Conservation (phyloP, 176 grass and related monocot genomes). For the Avena eriantha region DNA sequence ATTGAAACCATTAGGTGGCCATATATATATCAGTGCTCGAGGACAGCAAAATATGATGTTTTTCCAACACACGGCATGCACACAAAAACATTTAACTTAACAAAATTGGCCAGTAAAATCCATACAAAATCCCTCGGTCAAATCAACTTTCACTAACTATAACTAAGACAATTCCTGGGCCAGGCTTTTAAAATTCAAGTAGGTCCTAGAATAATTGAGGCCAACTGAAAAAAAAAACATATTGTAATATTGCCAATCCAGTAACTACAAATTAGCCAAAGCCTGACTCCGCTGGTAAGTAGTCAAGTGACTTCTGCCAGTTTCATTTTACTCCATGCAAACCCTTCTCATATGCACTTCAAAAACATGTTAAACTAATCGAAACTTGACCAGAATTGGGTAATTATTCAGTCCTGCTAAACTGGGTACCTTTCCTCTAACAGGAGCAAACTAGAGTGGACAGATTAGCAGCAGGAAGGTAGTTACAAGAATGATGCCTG, state of each 20-base stretch:
- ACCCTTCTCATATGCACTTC: background rate
- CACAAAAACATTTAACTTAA: slow-evolving; percentile 14
- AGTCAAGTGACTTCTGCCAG: background rate
- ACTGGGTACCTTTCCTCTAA: slow-evolving; percentile 24
- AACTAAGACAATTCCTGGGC: background rate
- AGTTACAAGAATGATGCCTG: slow-evolving; percentile 11
- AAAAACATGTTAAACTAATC: slow-evolving; percentile 33
- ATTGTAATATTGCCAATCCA: slow-evolving; percentile 26
- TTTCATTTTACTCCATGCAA: slow-evolving; percentile 26
- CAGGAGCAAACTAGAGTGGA: slow-evolving; percentile 11
- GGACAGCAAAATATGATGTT: slow-evolving; percentile 24
- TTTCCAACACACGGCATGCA: slow-evolving; percentile 12
- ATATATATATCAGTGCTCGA: background rate
- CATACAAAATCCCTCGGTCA: slow-evolving; percentile 6
- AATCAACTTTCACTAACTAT: slow-evolving; percentile 32
- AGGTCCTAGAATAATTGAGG: slow-evolving; percentile 18
- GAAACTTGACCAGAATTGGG: slow-evolving; percentile 1
- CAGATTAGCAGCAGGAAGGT: background rate
- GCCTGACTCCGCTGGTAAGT: background rate
- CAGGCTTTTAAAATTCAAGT: slow-evolving; percentile 7
- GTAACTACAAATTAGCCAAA: slow-evolving; percentile 28
- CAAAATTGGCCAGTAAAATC: background rate
- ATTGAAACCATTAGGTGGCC: background rate
- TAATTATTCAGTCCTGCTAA: slow-evolving; percentile 31
- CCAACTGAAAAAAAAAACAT: background rate